Percentiles rank a stretch among this genome's conserved stretches.
Conservation (phyloP, 2,329 filamentous ascomycete genomes). For the Teratosphaeria zuluensis region DNA sequence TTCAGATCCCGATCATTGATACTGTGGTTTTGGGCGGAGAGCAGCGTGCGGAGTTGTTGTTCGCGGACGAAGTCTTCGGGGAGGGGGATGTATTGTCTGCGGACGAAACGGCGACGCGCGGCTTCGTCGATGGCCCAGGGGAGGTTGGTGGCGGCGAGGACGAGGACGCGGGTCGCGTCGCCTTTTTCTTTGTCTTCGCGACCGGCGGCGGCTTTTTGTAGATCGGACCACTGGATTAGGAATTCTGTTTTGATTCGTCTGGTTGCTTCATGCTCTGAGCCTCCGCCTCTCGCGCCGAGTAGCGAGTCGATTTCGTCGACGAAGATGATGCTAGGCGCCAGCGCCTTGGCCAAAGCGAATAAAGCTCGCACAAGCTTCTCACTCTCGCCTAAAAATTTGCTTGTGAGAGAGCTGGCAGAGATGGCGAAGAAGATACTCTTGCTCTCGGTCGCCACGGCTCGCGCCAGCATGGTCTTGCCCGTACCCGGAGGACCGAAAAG, state of each 20-base stretch:
- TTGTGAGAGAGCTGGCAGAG: slow-evolving; percentile 85
- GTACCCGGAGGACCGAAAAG: slow-evolving; percentile 96
- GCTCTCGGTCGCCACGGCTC: slow-evolving; percentile 89
- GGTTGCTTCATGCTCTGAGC: slow-evolving; percentile 85
- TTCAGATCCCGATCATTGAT: slow-evolving; percentile 63
- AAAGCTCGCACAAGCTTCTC: slow-evolving; percentile 92
- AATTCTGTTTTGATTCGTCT: slow-evolving; percentile 96
- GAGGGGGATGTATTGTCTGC: slow-evolving; percentile 90
- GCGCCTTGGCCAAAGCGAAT: slow-evolving; percentile 76
- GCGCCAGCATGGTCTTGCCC: slow-evolving; percentile 94
- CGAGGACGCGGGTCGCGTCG: slow-evolving; percentile 79
- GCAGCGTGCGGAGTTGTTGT: slow-evolving; percentile 65
- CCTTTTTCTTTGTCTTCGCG: slow-evolving; percentile 61
- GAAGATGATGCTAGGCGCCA: slow-evolving; percentile 94
- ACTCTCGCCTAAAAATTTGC: slow-evolving; percentile 91
- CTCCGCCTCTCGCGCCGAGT: slow-evolving; percentile 71
- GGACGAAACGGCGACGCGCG: slow-evolving; percentile 78
- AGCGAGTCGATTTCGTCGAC: slow-evolving; percentile 97
- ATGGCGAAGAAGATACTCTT: slow-evolving; percentile 96
- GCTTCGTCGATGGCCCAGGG: slow-evolving; percentile 98
- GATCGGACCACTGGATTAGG: slow-evolving; percentile 90
- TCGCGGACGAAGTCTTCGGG: slow-evolving; percentile 76
- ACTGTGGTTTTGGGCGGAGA: slow-evolving; percentile 80
- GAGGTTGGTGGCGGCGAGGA: slow-evolving; percentile 88
- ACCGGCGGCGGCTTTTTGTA: slow-evolving; percentile 84